Evolutionary conservation across 805 yeast species (phyloP), one percentile per base, ranked within the genome.

Genomic region (Alloascoidea africana): DNA sequence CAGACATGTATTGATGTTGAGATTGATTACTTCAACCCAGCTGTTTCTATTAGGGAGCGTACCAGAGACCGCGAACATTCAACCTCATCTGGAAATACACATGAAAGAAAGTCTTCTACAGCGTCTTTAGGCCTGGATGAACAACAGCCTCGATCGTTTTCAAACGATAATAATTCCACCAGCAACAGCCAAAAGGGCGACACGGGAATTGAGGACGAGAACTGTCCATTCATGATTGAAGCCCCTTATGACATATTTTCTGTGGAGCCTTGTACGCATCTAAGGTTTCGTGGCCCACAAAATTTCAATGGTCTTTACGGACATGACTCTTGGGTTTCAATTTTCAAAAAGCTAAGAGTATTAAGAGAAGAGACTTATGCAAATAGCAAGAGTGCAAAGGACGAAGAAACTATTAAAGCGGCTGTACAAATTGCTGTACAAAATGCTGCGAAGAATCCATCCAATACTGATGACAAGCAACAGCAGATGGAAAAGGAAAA

Each of bases 1-100:
- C 30, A 23, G n/a, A 23, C 30, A 23, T 23, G 30, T 23, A 23
- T 23, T 23, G 30, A 23, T n/a, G 30, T 23, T 23, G 30, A 23
- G n/a, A 23, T 23, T 23, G 30, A 23, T 23, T 8, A 8, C n/a
- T 23, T 23, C 30, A 23, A 8, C n/a, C n/a, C 30, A 23, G n/a
- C 8, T 8, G 30, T 23, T 23, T 8, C 8, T 8, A 23, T 23
- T n/a, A n/a, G n/a, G n/a, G n/a, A n/a, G n/a, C n/a, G n/a, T n/a
- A n/a, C n/a, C n/a, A n/a, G n/a, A n/a, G n/a, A n/a, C n/a, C 8
- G 13, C n/a, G n/a, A 23, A 23, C 30, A 23, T 23, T 23, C 30
- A 8, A n/a, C n/a, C n/a, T n/a, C n/a, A n/a, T n/a, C n/a, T n/a
- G n/a, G n/a, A n/a, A n/a, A n/a, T n/a, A n/a, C n/a, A n/a, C n/a